phyloP scores from a whole-genome alignment of 805 yeast genomes.

The Metschnikowia kunwiensis region DNA sequence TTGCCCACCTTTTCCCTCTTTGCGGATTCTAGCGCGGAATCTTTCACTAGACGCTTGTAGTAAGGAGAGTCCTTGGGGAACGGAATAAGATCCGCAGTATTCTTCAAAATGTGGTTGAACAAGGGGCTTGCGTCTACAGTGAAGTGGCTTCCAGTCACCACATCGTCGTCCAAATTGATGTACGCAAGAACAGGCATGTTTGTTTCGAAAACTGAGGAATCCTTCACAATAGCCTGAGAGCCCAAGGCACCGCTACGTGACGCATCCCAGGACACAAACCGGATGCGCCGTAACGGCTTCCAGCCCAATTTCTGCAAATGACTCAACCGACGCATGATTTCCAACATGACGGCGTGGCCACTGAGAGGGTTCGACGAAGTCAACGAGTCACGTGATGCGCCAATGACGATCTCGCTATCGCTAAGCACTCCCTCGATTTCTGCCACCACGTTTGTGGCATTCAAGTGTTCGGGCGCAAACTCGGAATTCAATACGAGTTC shows the following conservation, averaged over 20 bases:
- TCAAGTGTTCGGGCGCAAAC: constrained; percentile 1
- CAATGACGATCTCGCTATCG: constrained; percentile 41
- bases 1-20: neutral
- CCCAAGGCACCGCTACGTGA: constrained; percentile 35
- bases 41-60: constrained; percentile 20
- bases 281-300: constrained; percentile 40
- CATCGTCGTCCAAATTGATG: constrained; percentile 39
- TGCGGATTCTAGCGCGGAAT: neutral
- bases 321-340: constrained; percentile 35
- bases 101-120: constrained; percentile 30
- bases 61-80: constrained; percentile 27
- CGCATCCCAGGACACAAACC: constrained; percentile 43
- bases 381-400: constrained; percentile 38
- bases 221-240: constrained; percentile 23
- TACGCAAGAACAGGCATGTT: constrained; percentile 31
- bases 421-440: constrained; percentile 34
- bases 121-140: constrained; percentile 34
- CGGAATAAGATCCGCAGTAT: constrained; percentile 30
- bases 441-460: constrained; percentile 32
- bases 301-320: constrained; percentile 35
- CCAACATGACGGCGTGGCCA: constrained; percentile 39
- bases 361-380: constrained; percentile 37
- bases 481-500: constrained; percentile 8
- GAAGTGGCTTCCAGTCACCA: constrained; percentile 36
- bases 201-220: constrained; percentile 17